Evolutionary conservation across 441 rosid species (phyloP), one percentile per base, ranked within the genome.

Genomic region (Gossypium schwendimanii): DNA sequence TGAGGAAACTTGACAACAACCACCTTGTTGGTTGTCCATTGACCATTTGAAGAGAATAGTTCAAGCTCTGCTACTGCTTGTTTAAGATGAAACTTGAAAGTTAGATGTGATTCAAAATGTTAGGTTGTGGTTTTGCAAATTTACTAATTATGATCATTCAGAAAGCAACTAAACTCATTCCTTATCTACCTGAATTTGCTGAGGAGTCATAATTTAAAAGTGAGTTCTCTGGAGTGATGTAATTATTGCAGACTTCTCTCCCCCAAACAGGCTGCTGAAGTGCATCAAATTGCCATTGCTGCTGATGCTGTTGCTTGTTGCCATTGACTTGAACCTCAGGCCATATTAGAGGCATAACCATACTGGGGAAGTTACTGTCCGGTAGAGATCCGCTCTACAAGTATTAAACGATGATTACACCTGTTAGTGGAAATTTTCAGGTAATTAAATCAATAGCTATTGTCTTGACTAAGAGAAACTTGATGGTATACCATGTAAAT

Each of bases 311-410:
- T 68, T 92, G 91, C 82, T 88, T 78, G 80, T 76, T 88, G 53
- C 79, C 87, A 17, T n/a, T 80, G 55, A 52, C 69, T 77, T 79
- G 87, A 57, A 78, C 76, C 73, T 85, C 92, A 58, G 94, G 86
- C 92, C 91, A 87, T 78, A 80, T 81, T 14, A 79, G 73, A 78
- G 95, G 97, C 87, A 84, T 78, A 65, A 78, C 75, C 81, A 88
- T 81, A 76, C 81, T 55, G 4, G 88, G 84, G 73, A 84, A 85
- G 81, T 81, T 86, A 75, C 88, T 74, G 54, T 87, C 95, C 59
- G 84, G 77, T 44, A 89, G 64, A 72, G 88, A 82, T 69, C 81
- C 87, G 63, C 75, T 79, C 98, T 94, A 81, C 87, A 81, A 66
- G 69, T 73, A 74, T 62, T 55, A 47, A 63, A 63, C 17, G 39